Conservation (phyloP, 352 stramenopile genomes). For the Pythium graminicola region DNA sequence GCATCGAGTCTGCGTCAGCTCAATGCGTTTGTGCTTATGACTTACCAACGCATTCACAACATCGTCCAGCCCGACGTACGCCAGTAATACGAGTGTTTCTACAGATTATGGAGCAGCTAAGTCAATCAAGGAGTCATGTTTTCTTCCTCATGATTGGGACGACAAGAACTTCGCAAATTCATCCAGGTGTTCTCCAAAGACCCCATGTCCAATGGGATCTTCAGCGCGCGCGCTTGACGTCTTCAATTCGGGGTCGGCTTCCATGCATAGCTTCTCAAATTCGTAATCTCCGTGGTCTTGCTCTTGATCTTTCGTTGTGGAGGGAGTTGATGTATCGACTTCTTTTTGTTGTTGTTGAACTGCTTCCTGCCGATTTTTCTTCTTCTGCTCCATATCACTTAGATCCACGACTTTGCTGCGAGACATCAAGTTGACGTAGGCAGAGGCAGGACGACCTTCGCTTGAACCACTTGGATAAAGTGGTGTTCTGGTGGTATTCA, state of each 20-base stretch:
- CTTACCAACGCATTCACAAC: conserved; percentile 75
- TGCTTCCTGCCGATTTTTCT: conserved; percentile 27
- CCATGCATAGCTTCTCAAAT: conserved; percentile 75
- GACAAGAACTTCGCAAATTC: conserved; percentile 48
- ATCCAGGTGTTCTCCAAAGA: conserved; percentile 47
- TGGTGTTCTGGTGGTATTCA: conserved; percentile 51
- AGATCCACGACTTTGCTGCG: conserved; percentile 80
- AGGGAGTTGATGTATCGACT: neutral
- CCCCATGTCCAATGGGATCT: conserved; percentile 12
- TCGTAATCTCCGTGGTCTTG: conserved; percentile 56
- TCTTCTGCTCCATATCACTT: conserved; percentile 35
- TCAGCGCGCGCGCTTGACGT: neutral
- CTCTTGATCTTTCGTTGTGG: conserved; percentile 20
- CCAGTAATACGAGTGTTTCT: conserved; percentile 6
- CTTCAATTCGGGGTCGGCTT: conserved; percentile 69
- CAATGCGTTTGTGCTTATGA: conserved; percentile 81
- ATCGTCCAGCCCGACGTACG: conserved; percentile 55
- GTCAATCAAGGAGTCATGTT: neutral
- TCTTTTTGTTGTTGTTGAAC: neutral
- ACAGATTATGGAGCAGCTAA: neutral
- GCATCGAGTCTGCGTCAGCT: conserved; percentile 56
- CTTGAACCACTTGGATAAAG: conserved; percentile 69
- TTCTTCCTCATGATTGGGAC: conserved; percentile 19
- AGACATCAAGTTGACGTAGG: conserved; percentile 74
- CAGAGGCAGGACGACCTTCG: conserved; percentile 53